These are phyloP conservation scores for Polyporus tsugae DNA, from an alignment of 1,284 basidiomycete species.

Conservation along the genomic window DNA sequence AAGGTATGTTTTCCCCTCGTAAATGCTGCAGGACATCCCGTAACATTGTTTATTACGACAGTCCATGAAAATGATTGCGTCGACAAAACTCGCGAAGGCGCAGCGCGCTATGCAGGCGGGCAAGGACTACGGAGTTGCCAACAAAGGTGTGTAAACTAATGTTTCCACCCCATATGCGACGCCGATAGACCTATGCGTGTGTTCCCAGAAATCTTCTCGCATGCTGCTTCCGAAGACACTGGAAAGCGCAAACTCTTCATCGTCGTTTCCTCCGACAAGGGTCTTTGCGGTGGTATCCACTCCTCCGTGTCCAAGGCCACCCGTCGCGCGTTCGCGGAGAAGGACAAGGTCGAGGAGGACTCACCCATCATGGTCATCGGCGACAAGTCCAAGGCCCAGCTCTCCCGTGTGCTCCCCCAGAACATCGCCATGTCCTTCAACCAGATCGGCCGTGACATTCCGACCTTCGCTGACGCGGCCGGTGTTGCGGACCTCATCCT, in stretches of 20 bases:
- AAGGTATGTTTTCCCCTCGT: constrained; percentile 66
- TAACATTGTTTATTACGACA: constrained; percentile 41
- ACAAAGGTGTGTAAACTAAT: constrained; percentile 74
- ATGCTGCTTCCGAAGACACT: constrained; percentile 70
- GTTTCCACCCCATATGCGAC: neutral
- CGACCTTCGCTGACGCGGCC: constrained; percentile 96
- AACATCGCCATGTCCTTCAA: constrained; percentile 93
- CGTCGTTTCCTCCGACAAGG: constrained; percentile 97
- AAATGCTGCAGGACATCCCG: neutral
- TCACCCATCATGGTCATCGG: constrained; percentile 89
- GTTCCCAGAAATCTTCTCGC: constrained; percentile 81
- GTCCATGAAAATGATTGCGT: constrained; percentile 99
- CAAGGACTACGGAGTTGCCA: constrained; percentile 94
- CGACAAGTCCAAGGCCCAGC: constrained; percentile 97
- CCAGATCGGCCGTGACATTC: constrained; percentile 97
- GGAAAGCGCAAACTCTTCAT: constrained; percentile 86
- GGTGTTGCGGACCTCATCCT: constrained; percentile 94
- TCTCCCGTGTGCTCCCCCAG: constrained; percentile 71
- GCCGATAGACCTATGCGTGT: constrained; percentile 6
- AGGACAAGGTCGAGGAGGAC: constrained; percentile 62
- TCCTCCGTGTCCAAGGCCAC: constrained; percentile 94
- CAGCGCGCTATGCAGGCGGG: constrained; percentile 94
- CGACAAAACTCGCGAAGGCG: constrained; percentile 95
- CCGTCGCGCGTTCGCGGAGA: constrained; percentile 69
- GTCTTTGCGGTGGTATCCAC: constrained; percentile 99